A percentile compares a stretch with the other conserved stretches of the same genome.
phyloP scores from a whole-genome alignment of 352 stramenopile species.

The Globisporangium yorkense region DNA sequence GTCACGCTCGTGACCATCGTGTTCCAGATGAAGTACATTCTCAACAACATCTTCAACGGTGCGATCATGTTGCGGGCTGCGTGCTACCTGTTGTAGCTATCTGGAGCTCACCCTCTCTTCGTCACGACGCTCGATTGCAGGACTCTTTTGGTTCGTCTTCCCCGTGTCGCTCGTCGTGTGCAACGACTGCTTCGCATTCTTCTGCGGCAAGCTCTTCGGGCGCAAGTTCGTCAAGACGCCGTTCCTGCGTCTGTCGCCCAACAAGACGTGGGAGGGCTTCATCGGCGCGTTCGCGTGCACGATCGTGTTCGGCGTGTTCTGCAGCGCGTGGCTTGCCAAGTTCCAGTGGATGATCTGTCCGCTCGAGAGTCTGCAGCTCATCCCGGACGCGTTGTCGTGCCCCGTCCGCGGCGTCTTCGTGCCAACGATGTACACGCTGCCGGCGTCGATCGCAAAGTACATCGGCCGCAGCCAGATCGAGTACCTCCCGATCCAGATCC shows the following conservation, averaged over 20 bases:
- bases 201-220: constrained; percentile 83
- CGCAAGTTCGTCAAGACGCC: constrained; percentile 92
- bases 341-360: constrained; percentile 95
- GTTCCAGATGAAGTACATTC: constrained; percentile 97
- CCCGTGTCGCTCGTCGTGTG: constrained; percentile 92
- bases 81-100: background rate
- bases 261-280: constrained; percentile 99
- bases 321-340: constrained; percentile 86
- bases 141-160: constrained; percentile 94
- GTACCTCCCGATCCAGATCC: constrained; percentile 88
- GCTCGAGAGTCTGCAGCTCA: constrained; percentile 74
- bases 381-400: constrained; percentile 66
- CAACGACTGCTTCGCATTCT: constrained; percentile 96
- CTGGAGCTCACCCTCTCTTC: background rate
- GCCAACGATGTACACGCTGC: constrained; percentile 55
- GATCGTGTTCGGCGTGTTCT: constrained; percentile 92
- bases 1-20: constrained; percentile 93
- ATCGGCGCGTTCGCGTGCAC: constrained; percentile 96
- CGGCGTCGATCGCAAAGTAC: constrained; percentile 72
- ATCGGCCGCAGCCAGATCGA: constrained; percentile 70
- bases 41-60: constrained; percentile 95
- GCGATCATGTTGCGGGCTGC: constrained; percentile 1
- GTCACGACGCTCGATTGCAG: constrained; percentile 15
- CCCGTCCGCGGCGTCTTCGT: constrained; percentile 57
- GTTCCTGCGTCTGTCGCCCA: constrained; percentile 92